phyloP scores from a whole-genome alignment of 2,329 filamentous ascomycete species.

The Venturia effusa region DNA sequence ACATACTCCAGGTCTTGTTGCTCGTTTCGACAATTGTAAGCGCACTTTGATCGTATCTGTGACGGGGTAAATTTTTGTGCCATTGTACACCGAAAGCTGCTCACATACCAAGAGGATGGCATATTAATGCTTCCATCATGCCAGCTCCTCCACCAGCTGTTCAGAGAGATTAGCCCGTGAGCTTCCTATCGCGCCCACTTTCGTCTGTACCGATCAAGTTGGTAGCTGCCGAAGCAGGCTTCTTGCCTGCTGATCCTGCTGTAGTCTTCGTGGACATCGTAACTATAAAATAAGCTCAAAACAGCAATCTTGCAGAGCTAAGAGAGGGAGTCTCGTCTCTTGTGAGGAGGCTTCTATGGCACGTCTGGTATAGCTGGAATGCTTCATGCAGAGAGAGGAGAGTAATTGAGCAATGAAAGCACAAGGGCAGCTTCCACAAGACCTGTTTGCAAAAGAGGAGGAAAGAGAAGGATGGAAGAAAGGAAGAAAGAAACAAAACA shows the following conservation, averaged over 20 bases:
- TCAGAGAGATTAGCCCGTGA: conserved; percentile 14
- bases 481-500: background rate
- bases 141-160: conserved; percentile 89
- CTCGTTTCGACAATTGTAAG: conserved; percentile 92
- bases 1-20: conserved; percentile 64
- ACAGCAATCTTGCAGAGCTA: background rate
- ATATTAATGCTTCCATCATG: conserved; percentile 97
- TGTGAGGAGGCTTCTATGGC: background rate
- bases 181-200: background rate
- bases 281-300: background rate
- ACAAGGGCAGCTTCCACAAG: background rate
- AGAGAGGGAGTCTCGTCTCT: background rate
- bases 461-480: background rate
- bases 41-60: conserved; percentile 95
- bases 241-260: conserved; percentile 11
- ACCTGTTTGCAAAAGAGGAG: background rate
- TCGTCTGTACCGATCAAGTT: conserved; percentile 14
- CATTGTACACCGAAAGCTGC: conserved; percentile 9
- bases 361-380: background rate
- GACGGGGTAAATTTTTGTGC: background rate
- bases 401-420: background rate
- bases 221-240: conserved; percentile 13
- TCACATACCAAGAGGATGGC: conserved; percentile 75
- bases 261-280: conserved; percentile 10
- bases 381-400: background rate